Evolutionary conservation across 2,329 filamentous ascomycete genomes (phyloP).

Genomic region (Colletotrichum phormii): DNA sequence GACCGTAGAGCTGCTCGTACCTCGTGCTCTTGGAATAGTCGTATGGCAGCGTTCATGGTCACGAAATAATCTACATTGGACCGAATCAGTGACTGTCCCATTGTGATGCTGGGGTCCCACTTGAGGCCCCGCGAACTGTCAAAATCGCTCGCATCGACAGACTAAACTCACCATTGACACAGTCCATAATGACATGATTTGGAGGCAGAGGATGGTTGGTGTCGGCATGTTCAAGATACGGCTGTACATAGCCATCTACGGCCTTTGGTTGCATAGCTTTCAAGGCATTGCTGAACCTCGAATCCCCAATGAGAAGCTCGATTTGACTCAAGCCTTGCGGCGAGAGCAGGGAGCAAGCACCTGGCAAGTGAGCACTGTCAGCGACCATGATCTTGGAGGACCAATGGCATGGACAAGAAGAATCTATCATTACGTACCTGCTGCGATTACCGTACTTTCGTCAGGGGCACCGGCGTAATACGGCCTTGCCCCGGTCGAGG

Average conservation of each 20-base stretch:
- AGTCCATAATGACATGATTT: conserved; percentile 32
- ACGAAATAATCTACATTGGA: conserved; percentile 6
- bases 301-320: conserved; percentile 30
- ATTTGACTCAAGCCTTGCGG: conserved; percentile 16
- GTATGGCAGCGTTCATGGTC: conserved; percentile 2
- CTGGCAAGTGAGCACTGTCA: conserved; percentile 3
- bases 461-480: conserved; percentile 21
- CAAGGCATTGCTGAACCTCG: conserved; percentile 18
- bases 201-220: conserved; percentile 27
- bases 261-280: neutral
- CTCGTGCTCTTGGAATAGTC: conserved; percentile 28
- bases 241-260: neutral
- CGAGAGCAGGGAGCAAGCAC: conserved; percentile 30
- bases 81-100: neutral
- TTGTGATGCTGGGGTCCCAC: neutral
- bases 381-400: neutral
- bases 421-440: conserved; percentile 12
- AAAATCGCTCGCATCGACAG: neutral
- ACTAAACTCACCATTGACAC: conserved; percentile 19
- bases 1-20: conserved; percentile 19
- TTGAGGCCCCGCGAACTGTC: neutral
- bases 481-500: conserved; percentile 24
- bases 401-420: neutral
- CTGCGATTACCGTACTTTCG: conserved; percentile 11
- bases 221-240: conserved; percentile 15